Percentiles rank a stretch among this genome's conserved stretches.
phyloP scores from a whole-genome alignment of 495 filamentous ascomycete genomes.

The Hypoxylon lienhwacheense region DNA sequence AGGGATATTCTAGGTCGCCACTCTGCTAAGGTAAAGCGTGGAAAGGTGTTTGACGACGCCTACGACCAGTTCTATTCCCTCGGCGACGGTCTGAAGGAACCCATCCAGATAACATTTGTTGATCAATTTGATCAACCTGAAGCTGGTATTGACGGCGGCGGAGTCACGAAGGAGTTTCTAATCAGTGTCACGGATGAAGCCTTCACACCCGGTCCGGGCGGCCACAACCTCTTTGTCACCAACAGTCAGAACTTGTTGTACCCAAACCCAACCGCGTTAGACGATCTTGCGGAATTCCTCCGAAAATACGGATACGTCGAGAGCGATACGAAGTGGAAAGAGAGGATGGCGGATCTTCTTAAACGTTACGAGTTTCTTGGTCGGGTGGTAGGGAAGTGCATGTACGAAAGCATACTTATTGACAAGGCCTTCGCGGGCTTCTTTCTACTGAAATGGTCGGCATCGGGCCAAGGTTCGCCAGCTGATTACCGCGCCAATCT shows the following conservation, averaged over 20 bases:
- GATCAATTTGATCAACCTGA: constrained; percentile 85
- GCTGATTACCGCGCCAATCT: constrained; percentile 81
- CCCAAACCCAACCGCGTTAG: constrained; percentile 79
- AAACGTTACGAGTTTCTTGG: constrained; percentile 89
- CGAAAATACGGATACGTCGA: constrained; percentile 57
- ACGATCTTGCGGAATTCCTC: constrained; percentile 67
- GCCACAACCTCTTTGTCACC: constrained; percentile 68
- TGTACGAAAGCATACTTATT: constrained; percentile 96
- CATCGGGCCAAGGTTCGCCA: constrained; percentile 63
- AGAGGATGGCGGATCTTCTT: constrained; percentile 62
- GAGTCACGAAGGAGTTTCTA: constrained; percentile 97
- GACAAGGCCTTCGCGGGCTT: constrained; percentile 94
- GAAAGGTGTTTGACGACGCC: constrained; percentile 83
- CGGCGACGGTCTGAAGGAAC: constrained; percentile 85
- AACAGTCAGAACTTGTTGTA: constrained; percentile 90
- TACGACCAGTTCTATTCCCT: constrained; percentile 81
- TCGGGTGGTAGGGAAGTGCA: constrained; percentile 90
- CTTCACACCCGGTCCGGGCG: constrained; percentile 56
- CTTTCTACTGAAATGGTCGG: constrained; percentile 93
- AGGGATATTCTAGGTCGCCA: constrained; percentile 66
- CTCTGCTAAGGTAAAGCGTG: constrained; percentile 77
- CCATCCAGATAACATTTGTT: constrained; percentile 96
- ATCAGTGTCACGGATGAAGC: constrained; percentile 88
- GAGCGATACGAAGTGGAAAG: constrained; percentile 53
- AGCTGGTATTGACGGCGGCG: constrained; percentile 95